A percentile compares a stretch with the other conserved stretches of the same genome.
Evolutionary conservation across 257 asterid genomes (phyloP).

Genomic region (Nicotiana obtusifolia): DNA sequence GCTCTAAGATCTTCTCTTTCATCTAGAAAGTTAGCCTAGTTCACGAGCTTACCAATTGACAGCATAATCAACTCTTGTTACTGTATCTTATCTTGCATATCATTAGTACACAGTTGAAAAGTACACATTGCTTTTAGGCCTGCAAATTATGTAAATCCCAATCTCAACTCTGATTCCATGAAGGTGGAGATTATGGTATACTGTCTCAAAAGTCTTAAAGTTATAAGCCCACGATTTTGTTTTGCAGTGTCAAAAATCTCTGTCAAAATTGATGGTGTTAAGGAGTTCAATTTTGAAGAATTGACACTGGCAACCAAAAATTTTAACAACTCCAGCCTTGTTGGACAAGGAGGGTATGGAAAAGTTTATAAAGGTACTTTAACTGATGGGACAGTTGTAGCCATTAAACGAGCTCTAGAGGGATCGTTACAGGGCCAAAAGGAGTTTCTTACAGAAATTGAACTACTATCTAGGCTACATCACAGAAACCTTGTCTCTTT

Average conservation of each 20-base stretch:
- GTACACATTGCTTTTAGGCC: conserved; percentile 2
- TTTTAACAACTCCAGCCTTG: conserved; percentile 49
- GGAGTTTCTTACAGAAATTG: conserved; percentile 93
- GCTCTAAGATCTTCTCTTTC: background rate
- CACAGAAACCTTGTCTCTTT: conserved; percentile 85
- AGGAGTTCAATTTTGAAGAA: conserved; percentile 62
- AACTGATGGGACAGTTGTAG: conserved; percentile 72
- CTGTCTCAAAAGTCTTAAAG: conserved; percentile 8
- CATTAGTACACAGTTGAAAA: background rate
- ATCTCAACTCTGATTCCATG: background rate
- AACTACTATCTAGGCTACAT: conserved; percentile 82
- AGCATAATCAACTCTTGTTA: background rate
- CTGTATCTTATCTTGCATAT: background rate
- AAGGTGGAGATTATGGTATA: background rate
- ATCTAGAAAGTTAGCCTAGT: conserved; percentile 4
- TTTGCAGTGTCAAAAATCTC: conserved; percentile 70
- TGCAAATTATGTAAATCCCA: background rate
- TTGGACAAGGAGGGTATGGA: conserved; percentile 98
- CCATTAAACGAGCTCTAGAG: conserved; percentile 89
- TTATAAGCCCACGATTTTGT: background rate
- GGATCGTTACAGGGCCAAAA: conserved; percentile 93
- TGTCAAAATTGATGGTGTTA: conserved; percentile 78
- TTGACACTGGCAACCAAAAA: conserved; percentile 60
- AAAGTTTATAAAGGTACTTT: conserved; percentile 82
- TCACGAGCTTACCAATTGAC: background rate